These are phyloP conservation scores for Penicillium robsamsonii DNA, from an alignment of 495 filamentous ascomycete genomes.

Conservation along the genomic window DNA sequence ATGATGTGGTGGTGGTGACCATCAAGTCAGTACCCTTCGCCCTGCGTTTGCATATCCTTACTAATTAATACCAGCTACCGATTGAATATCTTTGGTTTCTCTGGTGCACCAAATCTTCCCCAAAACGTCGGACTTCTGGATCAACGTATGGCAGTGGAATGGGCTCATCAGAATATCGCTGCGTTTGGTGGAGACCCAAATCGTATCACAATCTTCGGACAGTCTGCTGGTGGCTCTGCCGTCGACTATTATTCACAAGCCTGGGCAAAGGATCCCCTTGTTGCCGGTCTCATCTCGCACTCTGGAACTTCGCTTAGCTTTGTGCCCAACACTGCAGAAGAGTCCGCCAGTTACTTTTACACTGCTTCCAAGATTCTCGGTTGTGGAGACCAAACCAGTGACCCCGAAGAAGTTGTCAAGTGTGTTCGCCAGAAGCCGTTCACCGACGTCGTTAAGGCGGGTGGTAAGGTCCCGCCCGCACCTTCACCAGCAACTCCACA, in stretches of 20 bases:
- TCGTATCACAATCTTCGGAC: constrained; percentile 56
- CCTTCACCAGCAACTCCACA: constrained; percentile 26
- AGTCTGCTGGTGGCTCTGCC: constrained; percentile 47
- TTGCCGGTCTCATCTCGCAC: too few relatives aligned
- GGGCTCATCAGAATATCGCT: constrained; percentile 63
- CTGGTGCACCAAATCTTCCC: constrained; percentile 37
- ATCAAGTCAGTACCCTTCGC: constrained; percentile 23
- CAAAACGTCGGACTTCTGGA: constrained; percentile 45
- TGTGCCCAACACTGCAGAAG: too few relatives aligned
- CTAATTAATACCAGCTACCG: constrained; percentile 34
- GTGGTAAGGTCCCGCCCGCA: constrained; percentile 21
- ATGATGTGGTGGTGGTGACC: constrained; percentile 47
- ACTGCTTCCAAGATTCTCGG: too few relatives aligned
- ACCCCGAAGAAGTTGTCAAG: too few relatives aligned
- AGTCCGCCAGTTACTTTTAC: too few relatives aligned
- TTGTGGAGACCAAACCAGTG: too few relatives aligned
- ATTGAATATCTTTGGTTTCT: constrained; percentile 52
- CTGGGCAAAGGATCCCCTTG: too few relatives aligned
- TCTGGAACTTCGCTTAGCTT: too few relatives aligned
- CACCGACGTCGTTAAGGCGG: constrained; percentile 30
- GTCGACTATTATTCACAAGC: too few relatives aligned
- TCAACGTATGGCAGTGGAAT: constrained; percentile 48
- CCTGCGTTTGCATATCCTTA: background rate
- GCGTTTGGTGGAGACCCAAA: constrained; percentile 49
- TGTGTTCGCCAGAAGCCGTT: constrained; percentile 44